Evolutionary conservation across 2,329 filamentous ascomycete species (phyloP), one percentile per base, ranked within the genome.

Genomic region (Colletotrichum horii): DNA sequence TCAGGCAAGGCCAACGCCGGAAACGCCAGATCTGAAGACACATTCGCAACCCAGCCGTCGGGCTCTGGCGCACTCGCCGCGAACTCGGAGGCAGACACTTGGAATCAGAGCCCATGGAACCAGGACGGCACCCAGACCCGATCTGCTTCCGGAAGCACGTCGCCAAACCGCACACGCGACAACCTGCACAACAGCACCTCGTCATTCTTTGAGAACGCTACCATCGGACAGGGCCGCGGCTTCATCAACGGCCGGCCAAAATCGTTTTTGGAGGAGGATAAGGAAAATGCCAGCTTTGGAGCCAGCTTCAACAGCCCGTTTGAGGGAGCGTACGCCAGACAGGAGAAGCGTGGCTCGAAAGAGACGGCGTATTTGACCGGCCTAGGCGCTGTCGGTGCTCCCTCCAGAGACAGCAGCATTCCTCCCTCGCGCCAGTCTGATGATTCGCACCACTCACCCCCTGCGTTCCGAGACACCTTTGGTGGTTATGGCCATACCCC

Each of bases 51-150:
- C n/a, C 71, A 80, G 70, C 91, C 93, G 80, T 92, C 91, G 5
- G 94, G 94, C 65, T 95, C 94, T 8, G 89, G 92, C 76, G 94
- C 93, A 74, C 87, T 96, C 52, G 88, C 94, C 75, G 89, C 91
- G 60, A 91, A 92, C 56, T 94, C 94, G 12, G 93, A 95, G 80
- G 90, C 91, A 22, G 93, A 94, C 78, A 87, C 88, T 62, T 94
- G 93, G 92, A 83, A 80, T 75, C 85, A 87, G 77, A 85, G 88
- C 48, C 89, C 90, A 19, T 95, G 94, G 94, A 90, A 89, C 77
- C 84, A 87, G 28, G 90, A 91, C 61, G 84, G 83, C 55, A 83
- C 86, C 15, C 84, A 86, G 52, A 83, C 84, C 3, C 81, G 88
- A 52, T 85, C 87, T 11, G 84, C 85, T 60, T 88, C 89, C 43